phyloP scores from a whole-genome alignment of 805 yeast species.

The Grigorovia yakushimaensis region DNA sequence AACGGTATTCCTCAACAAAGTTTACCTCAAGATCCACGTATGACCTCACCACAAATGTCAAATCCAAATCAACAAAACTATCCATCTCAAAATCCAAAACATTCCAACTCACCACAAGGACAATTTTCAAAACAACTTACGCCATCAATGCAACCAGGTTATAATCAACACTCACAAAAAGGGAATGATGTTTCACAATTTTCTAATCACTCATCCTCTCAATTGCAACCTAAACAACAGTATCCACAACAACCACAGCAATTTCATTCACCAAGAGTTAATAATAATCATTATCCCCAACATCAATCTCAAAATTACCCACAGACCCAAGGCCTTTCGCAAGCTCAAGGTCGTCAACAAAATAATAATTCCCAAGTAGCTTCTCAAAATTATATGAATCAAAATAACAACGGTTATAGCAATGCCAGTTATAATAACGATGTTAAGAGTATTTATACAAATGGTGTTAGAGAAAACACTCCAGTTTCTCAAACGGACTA shows the following conservation, averaged over 20 bases:
- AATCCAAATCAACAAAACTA: neutral
- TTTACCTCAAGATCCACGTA: slow-evolving; percentile 14
- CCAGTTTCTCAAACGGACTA: neutral
- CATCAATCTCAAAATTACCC: neutral
- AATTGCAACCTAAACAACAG: neutral
- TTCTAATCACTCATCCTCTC: neutral
- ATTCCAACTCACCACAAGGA: neutral
- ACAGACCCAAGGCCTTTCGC: neutral
- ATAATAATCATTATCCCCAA: neutral
- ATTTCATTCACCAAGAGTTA: too few relatives aligned
- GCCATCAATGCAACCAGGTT: neutral
- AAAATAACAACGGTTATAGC: too few relatives aligned
- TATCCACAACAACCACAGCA: neutral
- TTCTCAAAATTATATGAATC: neutral
- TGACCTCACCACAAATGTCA: neutral
- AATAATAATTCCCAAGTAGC: neutral
- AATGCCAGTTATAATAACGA: neutral
- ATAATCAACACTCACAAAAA: neutral
- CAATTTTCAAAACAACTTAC: neutral
- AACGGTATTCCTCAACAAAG: too few relatives aligned
- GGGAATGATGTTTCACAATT: neutral
- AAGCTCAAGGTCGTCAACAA: neutral
- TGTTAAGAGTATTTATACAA: neutral
- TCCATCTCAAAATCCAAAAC: neutral
- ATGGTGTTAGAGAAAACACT: neutral